Evolutionary conservation across 352 stramenopile species (phyloP).

Genomic region (Ochromonadaceae sp.): DNA sequence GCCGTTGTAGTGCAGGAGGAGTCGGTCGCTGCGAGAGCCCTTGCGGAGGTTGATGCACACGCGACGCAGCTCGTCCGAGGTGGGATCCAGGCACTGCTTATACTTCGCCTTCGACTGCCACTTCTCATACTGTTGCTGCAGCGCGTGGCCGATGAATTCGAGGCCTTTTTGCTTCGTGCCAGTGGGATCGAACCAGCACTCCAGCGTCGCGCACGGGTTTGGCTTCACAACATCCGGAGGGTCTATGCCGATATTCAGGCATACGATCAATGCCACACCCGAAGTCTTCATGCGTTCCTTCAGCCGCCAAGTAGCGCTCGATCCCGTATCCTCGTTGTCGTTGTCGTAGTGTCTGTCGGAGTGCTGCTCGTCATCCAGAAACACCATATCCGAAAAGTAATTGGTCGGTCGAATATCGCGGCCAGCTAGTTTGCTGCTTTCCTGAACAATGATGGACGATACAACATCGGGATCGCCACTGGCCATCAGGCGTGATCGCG

Average conservation of each 20-base stretch:
- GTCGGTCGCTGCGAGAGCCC: constrained; percentile 72
- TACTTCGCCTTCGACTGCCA: constrained; percentile 87
- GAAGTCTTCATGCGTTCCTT: constrained; percentile 62
- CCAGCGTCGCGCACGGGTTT: constrained; percentile 82
- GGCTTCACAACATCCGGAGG: constrained; percentile 89
- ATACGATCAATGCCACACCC: constrained; percentile 83
- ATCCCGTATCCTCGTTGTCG: not conserved
- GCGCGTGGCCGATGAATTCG: constrained; percentile 67
- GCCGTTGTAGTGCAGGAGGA: constrained; percentile 99
- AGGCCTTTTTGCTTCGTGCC: constrained; percentile 82
- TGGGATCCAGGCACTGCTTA: constrained; percentile 83
- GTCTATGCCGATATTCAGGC: constrained; percentile 93
- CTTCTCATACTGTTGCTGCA: constrained; percentile 81
- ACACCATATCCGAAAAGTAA: constrained; percentile 6
- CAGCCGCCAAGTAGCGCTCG: constrained; percentile 57
- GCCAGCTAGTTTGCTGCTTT: no score
- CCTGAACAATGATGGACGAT: no score
- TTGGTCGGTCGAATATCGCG: constrained; percentile 4
- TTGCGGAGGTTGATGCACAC: constrained; percentile 77
- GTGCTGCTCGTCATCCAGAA: constrained; percentile 8
- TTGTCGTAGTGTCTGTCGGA: not conserved
- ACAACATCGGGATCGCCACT: no score
- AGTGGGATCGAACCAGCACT: constrained; percentile 96
- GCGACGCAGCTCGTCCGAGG: constrained; percentile 81
- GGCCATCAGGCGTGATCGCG: no score